Evolutionary conservation across 495 filamentous ascomycete species (phyloP).

Genomic region (Daldinia grandis): DNA sequence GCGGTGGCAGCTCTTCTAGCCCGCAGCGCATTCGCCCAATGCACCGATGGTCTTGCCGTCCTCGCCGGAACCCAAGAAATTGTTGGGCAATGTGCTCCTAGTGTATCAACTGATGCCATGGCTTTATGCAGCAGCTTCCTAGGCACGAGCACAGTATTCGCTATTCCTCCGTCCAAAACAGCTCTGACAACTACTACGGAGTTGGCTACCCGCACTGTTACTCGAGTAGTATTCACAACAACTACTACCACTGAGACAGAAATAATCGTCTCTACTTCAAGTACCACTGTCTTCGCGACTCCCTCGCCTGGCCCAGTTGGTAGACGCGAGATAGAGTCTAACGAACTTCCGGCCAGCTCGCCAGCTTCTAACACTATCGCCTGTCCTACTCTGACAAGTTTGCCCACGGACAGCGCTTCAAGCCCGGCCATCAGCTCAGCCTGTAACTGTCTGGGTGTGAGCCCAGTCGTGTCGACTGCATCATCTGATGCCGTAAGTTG

Average conservation of each 20-base stretch:
- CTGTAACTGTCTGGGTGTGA: constrained; percentile 12
- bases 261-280: constrained; percentile 10
- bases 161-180: not conserved
- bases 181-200: not conserved
- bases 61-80: not conserved
- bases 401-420: not conserved
- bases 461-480: not conserved
- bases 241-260: constrained; percentile 14
- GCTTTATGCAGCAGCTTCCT: not conserved
- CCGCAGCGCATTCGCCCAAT: not conserved
- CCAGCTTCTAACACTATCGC: not conserved
- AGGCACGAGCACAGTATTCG: not conserved
- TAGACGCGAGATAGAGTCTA: not conserved
- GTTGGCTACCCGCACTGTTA: not conserved
- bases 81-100: not conserved
- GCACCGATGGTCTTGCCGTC: not conserved
- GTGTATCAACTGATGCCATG: not conserved
- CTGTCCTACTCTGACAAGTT: not conserved
- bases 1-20: not conserved
- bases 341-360: not conserved
- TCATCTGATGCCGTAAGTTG: constrained; percentile 9
- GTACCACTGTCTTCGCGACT: constrained; percentile 14
- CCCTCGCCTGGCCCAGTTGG: constrained; percentile 11
- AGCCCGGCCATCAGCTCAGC: constrained; percentile 16
- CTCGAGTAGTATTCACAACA: not conserved